Evolutionary conservation across 352 stramenopile genomes (phyloP).

Genomic region (Phytopythium cucurbitacearum): DNA sequence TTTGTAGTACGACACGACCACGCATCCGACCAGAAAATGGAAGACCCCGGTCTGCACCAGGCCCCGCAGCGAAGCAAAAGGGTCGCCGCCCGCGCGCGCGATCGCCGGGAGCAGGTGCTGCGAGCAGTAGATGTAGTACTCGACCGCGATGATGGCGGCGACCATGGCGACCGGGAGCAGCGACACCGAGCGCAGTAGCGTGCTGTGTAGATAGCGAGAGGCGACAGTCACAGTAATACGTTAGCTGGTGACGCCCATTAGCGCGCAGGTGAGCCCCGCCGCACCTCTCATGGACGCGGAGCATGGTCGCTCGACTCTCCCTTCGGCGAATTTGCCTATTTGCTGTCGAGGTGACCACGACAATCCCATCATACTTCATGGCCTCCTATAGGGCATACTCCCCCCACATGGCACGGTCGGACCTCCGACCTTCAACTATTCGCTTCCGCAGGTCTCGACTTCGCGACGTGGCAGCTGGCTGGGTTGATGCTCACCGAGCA

Average conservation of each 20-base stretch:
- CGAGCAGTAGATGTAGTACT: conserved; percentile 67
- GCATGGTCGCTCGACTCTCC: conserved; percentile 22
- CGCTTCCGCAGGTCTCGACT: no score
- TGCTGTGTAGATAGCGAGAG: conserved; percentile 19
- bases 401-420: no score
- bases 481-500: no score
- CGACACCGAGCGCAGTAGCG: conserved; percentile 56
- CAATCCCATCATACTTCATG: no score
- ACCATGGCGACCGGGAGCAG: conserved; percentile 62
- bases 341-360: no score
- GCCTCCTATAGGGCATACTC: no score
- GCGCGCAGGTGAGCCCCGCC: neutral
- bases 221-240: neutral
- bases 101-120: conserved; percentile 43
- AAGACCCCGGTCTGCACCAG: conserved; percentile 43
- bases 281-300: conserved; percentile 73
- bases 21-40: conserved; percentile 48
- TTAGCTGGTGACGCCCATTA: neutral
- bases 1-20: conserved; percentile 60
- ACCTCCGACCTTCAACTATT: no score
- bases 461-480: no score
- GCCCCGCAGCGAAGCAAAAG: neutral
- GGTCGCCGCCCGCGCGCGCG: conserved; percentile 8
- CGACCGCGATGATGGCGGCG: conserved; percentile 43
- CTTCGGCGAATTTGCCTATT: neutral